Evolutionary conservation across 1,284 basidiomycete species (phyloP).

Genomic region (Chondrostereum purpureum): DNA sequence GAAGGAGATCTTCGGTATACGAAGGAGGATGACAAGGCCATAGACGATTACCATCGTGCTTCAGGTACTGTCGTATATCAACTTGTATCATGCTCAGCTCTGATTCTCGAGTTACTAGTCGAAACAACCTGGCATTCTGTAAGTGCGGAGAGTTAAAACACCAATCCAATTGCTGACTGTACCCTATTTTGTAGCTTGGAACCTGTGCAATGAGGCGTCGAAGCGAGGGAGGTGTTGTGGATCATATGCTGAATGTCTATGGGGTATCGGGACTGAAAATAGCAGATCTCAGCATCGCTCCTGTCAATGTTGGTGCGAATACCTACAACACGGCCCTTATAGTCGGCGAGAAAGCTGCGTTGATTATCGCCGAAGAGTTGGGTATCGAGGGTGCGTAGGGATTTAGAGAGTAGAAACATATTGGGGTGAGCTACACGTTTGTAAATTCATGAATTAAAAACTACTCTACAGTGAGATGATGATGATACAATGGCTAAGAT

Average conservation of each 20-base stretch:
- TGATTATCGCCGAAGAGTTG: constrained; percentile 15
- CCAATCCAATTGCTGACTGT: background rate
- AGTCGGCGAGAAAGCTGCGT: constrained; percentile 12
- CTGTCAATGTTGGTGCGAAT: constrained; percentile 21
- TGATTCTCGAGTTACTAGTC: constrained; percentile 24
- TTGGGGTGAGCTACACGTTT: too few species aligned
- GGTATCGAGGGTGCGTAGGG: constrained; percentile 10
- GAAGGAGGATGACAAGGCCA: constrained; percentile 47
- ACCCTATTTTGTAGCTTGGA: constrained; percentile 37
- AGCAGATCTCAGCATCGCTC: constrained; percentile 19
- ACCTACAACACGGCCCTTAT: constrained; percentile 10
- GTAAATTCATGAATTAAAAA: too few species aligned
- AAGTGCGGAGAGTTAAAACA: constrained; percentile 14
- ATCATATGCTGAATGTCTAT: constrained; percentile 55
- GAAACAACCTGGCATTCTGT: constrained; percentile 52
- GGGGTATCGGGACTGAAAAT: constrained; percentile 55
- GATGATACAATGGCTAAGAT: too few species aligned
- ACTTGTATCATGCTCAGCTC: background rate
- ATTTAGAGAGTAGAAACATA: background rate
- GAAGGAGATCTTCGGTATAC: constrained; percentile 47
- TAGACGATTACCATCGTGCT: constrained; percentile 35
- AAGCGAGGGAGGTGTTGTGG: constrained; percentile 53
- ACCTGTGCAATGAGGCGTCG: constrained; percentile 65
- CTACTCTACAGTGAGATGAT: too few species aligned
- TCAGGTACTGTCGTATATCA: constrained; percentile 16